Conservation (phyloP, 2,329 filamentous ascomycete species). For the Botrytis porri region DNA sequence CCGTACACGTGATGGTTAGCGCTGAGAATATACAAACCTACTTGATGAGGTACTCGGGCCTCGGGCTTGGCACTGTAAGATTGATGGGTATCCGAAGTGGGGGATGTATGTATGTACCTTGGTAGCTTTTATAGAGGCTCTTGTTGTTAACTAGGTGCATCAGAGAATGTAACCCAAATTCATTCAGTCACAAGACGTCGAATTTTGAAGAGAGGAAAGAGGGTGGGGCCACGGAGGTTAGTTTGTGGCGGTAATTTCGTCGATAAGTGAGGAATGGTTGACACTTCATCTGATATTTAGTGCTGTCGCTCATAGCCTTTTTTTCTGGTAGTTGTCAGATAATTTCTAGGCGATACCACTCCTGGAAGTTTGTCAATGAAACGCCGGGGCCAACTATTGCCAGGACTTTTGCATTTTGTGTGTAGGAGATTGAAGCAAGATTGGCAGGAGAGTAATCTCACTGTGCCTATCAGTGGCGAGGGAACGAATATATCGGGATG, state of each 20-base stretch:
- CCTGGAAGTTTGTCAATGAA: neutral
- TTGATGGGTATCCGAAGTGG: neutral
- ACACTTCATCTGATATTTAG: neutral
- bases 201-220: neutral
- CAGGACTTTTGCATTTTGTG: neutral
- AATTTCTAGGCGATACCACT: neutral
- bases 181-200: neutral
- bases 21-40: too few species aligned
- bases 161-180: neutral
- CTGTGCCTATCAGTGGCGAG: neutral
- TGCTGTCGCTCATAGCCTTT: neutral
- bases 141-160: neutral
- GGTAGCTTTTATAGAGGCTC: neutral
- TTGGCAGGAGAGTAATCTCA: neutral
- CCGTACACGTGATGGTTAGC: neutral
- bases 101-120: neutral
- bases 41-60: neutral
- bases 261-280: neutral
- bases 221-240: too few species aligned
- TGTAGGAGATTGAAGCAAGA: neutral
- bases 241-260: neutral
- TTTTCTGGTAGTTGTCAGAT: neutral
- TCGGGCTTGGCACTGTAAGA: neutral
- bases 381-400: neutral
- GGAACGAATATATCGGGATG: neutral